Percentiles rank a stretch among this genome's conserved stretches.
These are phyloP conservation scores for Chrysosporium queenslandicum DNA, from an alignment of 2,329 filamentous ascomycete genomes.

Conservation along the genomic window DNA sequence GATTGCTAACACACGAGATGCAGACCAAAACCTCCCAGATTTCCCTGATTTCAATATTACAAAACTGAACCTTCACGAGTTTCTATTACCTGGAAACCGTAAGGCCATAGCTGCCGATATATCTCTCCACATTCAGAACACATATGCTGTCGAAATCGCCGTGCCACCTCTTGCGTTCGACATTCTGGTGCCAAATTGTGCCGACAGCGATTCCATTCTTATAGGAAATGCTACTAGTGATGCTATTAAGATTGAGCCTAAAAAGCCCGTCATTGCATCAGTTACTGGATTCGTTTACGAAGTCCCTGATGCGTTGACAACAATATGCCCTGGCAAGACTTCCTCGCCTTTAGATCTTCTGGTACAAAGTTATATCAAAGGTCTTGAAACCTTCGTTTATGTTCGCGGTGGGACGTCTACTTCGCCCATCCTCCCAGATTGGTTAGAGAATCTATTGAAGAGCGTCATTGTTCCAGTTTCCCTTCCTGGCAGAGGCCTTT, in stretches of 20 bases:
- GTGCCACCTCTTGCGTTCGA: slow-evolving; percentile 76
- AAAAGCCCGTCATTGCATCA: slow-evolving; percentile 56
- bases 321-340: slow-evolving; percentile 62
- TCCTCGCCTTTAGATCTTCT: slow-evolving; percentile 78
- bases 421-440: slow-evolving; percentile 59
- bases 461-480: slow-evolving; percentile 76
- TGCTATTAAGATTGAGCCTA: slow-evolving; percentile 56
- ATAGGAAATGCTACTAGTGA: slow-evolving; percentile 67
- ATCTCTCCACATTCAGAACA: slow-evolving; percentile 60
- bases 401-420: slow-evolving; percentile 66
- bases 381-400: slow-evolving; percentile 67
- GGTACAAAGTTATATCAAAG: slow-evolving; percentile 70
- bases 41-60: slow-evolving; percentile 77
- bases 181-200: slow-evolving; percentile 74
- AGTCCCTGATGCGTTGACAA: slow-evolving; percentile 62
- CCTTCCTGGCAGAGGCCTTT: slow-evolving; percentile 71
- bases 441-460: slow-evolving; percentile 70
- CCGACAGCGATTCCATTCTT: slow-evolving; percentile 61
- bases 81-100: slow-evolving; percentile 43
- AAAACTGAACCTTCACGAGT: slow-evolving; percentile 68
- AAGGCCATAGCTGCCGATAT: slow-evolving; percentile 72
- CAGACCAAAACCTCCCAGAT: slow-evolving; percentile 55
- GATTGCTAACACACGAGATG: slow-evolving; percentile 16
- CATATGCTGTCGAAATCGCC: slow-evolving; percentile 65
- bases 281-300: slow-evolving; percentile 62